Evolutionary conservation across 495 filamentous ascomycete genomes (phyloP).

Genomic region (Penicillium egyptiacum): DNA sequence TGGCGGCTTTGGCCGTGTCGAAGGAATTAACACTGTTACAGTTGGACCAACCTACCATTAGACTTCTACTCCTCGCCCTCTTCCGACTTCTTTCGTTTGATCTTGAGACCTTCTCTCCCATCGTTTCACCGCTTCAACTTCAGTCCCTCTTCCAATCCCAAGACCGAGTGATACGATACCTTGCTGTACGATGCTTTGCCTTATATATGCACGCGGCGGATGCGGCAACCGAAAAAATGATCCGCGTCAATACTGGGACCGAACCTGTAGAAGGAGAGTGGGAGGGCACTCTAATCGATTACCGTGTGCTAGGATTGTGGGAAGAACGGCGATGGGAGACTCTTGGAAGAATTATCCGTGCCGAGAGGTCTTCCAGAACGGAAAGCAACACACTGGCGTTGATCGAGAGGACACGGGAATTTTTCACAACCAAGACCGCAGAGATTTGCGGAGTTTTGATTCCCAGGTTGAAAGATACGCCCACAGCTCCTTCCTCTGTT

Average conservation of each 20-base stretch:
- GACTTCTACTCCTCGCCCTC: slow-evolving; percentile 60
- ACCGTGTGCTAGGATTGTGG: slow-evolving; percentile 78
- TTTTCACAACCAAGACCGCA: slow-evolving; percentile 51
- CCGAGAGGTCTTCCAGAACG: slow-evolving; percentile 24
- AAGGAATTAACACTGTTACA: slow-evolving; percentile 41
- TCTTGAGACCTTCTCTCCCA: slow-evolving; percentile 58
- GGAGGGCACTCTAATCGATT: slow-evolving; percentile 79
- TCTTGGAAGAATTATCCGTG: slow-evolving; percentile 29
- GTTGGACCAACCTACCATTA: slow-evolving; percentile 35
- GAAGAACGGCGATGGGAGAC: slow-evolving; percentile 59
- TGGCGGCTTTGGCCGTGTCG: slow-evolving; percentile 41
- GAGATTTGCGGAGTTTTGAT: slow-evolving; percentile 65
- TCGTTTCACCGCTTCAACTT: slow-evolving; percentile 63
- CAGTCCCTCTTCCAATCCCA: slow-evolving; percentile 65
- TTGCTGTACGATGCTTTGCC: slow-evolving; percentile 78
- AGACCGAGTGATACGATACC: slow-evolving; percentile 64
- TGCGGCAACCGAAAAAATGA: slow-evolving; percentile 66
- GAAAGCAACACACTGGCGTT: slow-evolving; percentile 26
- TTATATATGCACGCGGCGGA: slow-evolving; percentile 81
- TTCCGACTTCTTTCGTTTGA: slow-evolving; percentile 79
- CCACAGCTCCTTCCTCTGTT: slow-evolving; percentile 50
- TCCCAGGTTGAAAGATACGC: slow-evolving; percentile 57
- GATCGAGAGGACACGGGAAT: slow-evolving; percentile 37
- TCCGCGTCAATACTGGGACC: slow-evolving; percentile 60
- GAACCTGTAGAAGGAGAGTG: slow-evolving; percentile 64